Conservation (phyloP, 768 basidiomycete genomes). For the Agrocybe chaxingu region DNA sequence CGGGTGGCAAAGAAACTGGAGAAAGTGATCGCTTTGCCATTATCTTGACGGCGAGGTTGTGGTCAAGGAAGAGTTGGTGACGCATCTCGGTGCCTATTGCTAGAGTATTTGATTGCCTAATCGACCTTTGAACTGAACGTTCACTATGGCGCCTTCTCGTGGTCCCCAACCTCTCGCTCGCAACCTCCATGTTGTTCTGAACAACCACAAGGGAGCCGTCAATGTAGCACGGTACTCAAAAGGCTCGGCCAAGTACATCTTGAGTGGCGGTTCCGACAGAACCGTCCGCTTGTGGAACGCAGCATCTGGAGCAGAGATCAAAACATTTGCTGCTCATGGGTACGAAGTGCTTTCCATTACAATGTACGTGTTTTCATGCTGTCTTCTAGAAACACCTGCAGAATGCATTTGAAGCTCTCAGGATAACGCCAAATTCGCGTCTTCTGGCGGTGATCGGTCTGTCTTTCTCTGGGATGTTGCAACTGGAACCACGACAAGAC, state of each 20-base stretch:
- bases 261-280: constrained; percentile 94
- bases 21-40: constrained; percentile 56
- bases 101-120: neutral
- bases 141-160: constrained; percentile 49
- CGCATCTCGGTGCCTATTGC: constrained; percentile 6
- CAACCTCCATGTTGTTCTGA: constrained; percentile 59
- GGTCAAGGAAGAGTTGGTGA: neutral
- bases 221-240: constrained; percentile 92
- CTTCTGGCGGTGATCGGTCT: constrained; percentile 89
- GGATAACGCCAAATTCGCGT: constrained; percentile 93
- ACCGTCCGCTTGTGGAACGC: constrained; percentile 92
- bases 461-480: constrained; percentile 97
- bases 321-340: constrained; percentile 86
- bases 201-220: constrained; percentile 77
- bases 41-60: neutral
- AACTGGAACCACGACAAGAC: constrained; percentile 76
- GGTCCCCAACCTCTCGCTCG: constrained; percentile 53
- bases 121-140: neutral
- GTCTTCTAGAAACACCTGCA: neutral
- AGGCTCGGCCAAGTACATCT: constrained; percentile 81
- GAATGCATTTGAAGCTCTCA: constrained; percentile 53
- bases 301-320: constrained; percentile 81
- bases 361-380: constrained; percentile 54
- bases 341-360: constrained; percentile 92
- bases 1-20: constrained; percentile 44